Evolutionary conservation across 83 land plant species (phyloP).

Genomic region (Picea mariana): DNA sequence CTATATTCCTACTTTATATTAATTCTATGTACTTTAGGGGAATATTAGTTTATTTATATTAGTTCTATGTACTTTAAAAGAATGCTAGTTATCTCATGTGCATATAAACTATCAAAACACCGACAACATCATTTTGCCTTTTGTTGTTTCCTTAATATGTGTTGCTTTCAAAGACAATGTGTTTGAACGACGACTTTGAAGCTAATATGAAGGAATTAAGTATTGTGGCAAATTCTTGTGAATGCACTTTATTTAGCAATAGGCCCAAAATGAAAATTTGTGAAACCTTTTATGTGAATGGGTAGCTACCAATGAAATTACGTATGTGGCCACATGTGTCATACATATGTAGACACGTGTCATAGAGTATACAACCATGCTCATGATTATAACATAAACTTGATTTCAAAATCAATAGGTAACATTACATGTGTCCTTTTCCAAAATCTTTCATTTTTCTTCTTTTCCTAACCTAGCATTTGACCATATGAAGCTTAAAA

Average conservation of each 20-base stretch:
- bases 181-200: not conserved
- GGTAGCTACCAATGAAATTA: constrained; percentile 46
- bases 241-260: constrained; percentile 3
- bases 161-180: not conserved
- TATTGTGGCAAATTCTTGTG: not conserved
- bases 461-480: not conserved
- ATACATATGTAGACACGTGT: constrained; percentile 21
- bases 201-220: not conserved
- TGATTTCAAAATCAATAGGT: constrained; percentile 93
- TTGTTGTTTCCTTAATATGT: constrained; percentile 11
- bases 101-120: not conserved
- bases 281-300: constrained; percentile 23
- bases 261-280: not conserved
- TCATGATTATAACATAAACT: constrained; percentile 87
- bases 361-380: constrained; percentile 86
- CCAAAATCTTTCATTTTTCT: not conserved
- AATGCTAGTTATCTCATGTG: not conserved
- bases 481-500: not conserved
- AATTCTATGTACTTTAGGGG: too few species aligned
- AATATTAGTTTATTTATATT: not conserved
- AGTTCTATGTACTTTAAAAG: not conserved
- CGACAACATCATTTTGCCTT: not conserved
- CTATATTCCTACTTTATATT: too few species aligned
- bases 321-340: constrained; percentile 45
- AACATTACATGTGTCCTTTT: not conserved